Evolutionary conservation across 2,329 filamentous ascomycete species (phyloP).

Genomic region (Colletotrichum liriopes): DNA sequence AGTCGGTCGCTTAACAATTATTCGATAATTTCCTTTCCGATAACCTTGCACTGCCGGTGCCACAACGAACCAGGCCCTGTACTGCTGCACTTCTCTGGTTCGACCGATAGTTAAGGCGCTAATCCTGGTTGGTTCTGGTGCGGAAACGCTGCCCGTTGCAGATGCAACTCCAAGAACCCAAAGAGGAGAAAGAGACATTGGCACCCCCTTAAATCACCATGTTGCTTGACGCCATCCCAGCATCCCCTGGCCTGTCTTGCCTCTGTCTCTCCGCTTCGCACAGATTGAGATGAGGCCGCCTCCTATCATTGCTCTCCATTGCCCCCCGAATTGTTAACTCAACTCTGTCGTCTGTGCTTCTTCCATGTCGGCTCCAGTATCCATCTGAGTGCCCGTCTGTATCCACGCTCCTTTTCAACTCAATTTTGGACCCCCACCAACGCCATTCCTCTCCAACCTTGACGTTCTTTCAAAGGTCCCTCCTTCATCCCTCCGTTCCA

Average conservation of each 20-base stretch:
- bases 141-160: conserved; percentile 42
- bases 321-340: conserved; percentile 16
- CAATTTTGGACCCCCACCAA: conserved; percentile 33
- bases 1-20: conserved; percentile 18
- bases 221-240: conserved; percentile 30
- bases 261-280: conserved; percentile 27
- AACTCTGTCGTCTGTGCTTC: conserved; percentile 26
- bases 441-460: conserved; percentile 11
- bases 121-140: conserved; percentile 38
- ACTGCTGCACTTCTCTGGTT: conserved; percentile 29
- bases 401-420: conserved; percentile 29
- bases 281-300: conserved; percentile 30
- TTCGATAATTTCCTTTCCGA: conserved; percentile 34
- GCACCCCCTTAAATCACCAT: conserved; percentile 43
- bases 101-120: conserved; percentile 39
- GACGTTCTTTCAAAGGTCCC: conserved; percentile 3
- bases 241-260: conserved; percentile 40
- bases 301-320: conserved; percentile 36
- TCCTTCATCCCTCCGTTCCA: conserved; percentile 19
- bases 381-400: conserved; percentile 7
- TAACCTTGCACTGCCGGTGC: conserved; percentile 35
- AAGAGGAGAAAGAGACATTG: conserved; percentile 41
- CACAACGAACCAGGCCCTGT: conserved; percentile 22
- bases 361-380: background rate
- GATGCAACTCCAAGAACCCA: conserved; percentile 36